A percentile compares a stretch with the other conserved stretches of the same genome.
These are phyloP conservation scores for Schizopora paradoxa DNA, from an alignment of 1,284 basidiomycete species.

Conservation along the genomic window DNA sequence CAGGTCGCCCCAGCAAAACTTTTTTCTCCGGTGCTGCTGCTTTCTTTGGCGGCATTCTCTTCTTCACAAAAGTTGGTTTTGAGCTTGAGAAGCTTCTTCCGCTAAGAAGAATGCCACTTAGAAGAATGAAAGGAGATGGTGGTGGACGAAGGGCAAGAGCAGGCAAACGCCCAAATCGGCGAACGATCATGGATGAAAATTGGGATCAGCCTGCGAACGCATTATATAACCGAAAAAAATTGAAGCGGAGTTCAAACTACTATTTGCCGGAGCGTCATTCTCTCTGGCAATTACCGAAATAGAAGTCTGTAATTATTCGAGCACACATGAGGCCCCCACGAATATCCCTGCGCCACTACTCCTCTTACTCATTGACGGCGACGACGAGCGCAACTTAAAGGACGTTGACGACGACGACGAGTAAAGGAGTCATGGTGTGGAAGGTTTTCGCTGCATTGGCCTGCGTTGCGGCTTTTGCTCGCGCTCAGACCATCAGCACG, in stretches of 20 bases:
- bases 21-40: conserved; percentile 75
- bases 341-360: not conserved
- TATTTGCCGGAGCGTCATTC: not conserved
- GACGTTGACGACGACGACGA: no score
- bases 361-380: not conserved
- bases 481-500: conserved; percentile 45
- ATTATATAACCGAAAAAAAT: no score
- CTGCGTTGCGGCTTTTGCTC: conserved; percentile 25
- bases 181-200: conserved; percentile 1
- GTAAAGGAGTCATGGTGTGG: conserved; percentile 13
- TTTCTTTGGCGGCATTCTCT: conserved; percentile 86
- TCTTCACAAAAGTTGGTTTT: conserved; percentile 32
- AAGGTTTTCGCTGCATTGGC: conserved; percentile 25
- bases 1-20: conserved; percentile 78
- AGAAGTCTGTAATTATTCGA: no score
- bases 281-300: no score
- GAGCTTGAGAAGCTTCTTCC: conserved; percentile 18
- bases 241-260: not conserved
- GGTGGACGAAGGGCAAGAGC: conserved; percentile 4
- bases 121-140: conserved; percentile 15
- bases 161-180: conserved; percentile 1
- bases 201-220: conserved; percentile 6
- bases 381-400: not conserved
- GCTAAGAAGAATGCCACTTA: conserved; percentile 19
- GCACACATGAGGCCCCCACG: no score